A percentile compares a stretch with the other conserved stretches of the same genome.
Conservation (phyloP, 2,329 filamentous ascomycete genomes). For the Trichoderma koningiopsis region DNA sequence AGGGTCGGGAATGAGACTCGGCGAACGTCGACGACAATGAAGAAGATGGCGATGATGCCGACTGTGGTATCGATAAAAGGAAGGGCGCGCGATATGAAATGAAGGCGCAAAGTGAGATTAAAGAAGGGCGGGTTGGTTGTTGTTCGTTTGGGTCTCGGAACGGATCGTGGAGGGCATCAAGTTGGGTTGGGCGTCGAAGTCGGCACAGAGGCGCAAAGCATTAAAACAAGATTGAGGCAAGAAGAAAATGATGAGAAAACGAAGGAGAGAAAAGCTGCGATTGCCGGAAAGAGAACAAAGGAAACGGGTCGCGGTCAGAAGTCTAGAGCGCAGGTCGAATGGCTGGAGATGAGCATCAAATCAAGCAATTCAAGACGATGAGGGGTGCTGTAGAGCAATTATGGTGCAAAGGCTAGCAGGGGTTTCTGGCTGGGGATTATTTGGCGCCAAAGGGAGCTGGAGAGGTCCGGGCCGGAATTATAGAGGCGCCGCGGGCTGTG, state of each 20-base stretch:
- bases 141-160: not conserved
- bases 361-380: not conserved
- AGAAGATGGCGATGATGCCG: constrained; percentile 21
- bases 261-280: constrained; percentile 2
- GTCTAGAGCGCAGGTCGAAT: constrained; percentile 1
- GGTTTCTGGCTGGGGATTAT: not conserved
- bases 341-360: not conserved
- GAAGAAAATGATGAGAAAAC: not conserved
- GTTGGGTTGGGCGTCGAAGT: constrained; percentile 29
- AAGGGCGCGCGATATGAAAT: not conserved
- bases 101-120: constrained; percentile 2
- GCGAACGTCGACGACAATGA: constrained; percentile 25
- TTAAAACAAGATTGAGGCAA: not conserved
- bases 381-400: constrained; percentile 12
- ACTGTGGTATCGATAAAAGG: constrained; percentile 2
- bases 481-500: constrained; percentile 31
- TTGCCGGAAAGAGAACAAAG: constrained; percentile 21
- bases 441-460: constrained; percentile 24
- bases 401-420: constrained; percentile 21
- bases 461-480: constrained; percentile 36
- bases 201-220: constrained; percentile 20
- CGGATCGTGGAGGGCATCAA: constrained; percentile 32
- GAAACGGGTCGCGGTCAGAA: constrained; percentile 14
- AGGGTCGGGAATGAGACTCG: constrained; percentile 29
- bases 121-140: constrained; percentile 7